These are phyloP conservation scores for Stephania yunnanensis DNA, from an alignment of 164 flowering plant species.

Conservation along the genomic window DNA sequence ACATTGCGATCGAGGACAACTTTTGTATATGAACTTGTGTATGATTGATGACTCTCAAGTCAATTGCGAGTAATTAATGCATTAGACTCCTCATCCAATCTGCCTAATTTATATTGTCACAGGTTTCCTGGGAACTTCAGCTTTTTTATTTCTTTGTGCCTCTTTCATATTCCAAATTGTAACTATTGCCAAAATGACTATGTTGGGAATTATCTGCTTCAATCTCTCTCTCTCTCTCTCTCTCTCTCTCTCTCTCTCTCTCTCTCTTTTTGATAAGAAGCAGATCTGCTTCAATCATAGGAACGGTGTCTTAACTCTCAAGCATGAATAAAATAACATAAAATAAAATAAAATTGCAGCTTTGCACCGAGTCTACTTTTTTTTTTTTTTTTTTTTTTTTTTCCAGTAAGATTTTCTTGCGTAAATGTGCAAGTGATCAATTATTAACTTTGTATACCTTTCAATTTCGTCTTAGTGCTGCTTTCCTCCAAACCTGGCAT, in stretches of 20 bases:
- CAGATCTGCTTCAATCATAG: too few relatives aligned
- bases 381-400: too few relatives aligned
- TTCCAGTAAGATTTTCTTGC: too few relatives aligned
- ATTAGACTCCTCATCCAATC: background rate
- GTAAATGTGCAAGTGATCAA: slow-evolving; percentile 4
- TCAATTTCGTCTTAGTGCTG: slow-evolving; percentile 54
- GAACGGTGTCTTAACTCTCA: too few relatives aligned
- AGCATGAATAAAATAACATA: too few relatives aligned
- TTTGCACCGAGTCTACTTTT: too few relatives aligned
- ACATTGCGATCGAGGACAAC: background rate
- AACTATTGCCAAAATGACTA: background rate
- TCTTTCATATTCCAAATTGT: background rate
- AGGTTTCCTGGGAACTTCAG: background rate
- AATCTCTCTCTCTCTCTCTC: too few relatives aligned
- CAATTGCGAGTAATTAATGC: background rate
- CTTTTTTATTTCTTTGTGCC: background rate
- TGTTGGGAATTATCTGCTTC: background rate
- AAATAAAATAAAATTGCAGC: too few relatives aligned
- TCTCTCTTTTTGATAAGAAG: too few relatives aligned
- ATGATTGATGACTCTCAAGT: background rate
- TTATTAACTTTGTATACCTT: background rate
- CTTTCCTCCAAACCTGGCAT: slow-evolving; percentile 63
- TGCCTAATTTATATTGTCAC: background rate
- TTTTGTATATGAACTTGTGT: too few relatives aligned
- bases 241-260: too few relatives aligned